A percentile compares a stretch with the other conserved stretches of the same genome.
phyloP scores from a whole-genome alignment of 495 filamentous ascomycete species.

The Articulospora tetracladia region DNA sequence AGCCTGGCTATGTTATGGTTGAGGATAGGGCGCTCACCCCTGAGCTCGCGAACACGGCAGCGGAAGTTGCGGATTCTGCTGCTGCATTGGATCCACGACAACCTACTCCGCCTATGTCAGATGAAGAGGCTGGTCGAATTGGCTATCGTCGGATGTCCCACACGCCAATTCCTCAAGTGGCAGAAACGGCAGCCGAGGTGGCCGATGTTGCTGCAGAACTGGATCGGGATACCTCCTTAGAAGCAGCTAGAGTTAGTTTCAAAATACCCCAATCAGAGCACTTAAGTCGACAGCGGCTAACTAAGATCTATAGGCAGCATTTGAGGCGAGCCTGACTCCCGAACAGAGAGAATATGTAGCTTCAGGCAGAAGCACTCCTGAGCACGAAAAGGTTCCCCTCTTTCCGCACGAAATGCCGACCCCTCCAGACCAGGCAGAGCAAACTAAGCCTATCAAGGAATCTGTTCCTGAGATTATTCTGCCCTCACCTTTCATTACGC shows the following conservation, averaged over 20 bases:
- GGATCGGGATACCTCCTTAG: constrained; percentile 17
- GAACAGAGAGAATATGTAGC: not conserved
- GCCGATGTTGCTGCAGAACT: constrained; percentile 36
- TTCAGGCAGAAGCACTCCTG: constrained; percentile 1
- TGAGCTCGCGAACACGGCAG: constrained; percentile 26
- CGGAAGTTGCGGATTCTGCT: constrained; percentile 35
- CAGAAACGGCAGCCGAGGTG: constrained; percentile 43
- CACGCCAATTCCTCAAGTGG: constrained; percentile 35
- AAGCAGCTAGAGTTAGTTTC: not conserved
- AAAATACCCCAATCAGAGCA: not conserved
- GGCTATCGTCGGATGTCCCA: constrained; percentile 28
- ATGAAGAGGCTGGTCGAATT: constrained; percentile 28
- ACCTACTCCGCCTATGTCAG: constrained; percentile 27
- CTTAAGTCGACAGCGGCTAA: not conserved
- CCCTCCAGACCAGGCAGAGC: not conserved
- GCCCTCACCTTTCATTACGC: not conserved
- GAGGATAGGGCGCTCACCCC: constrained; percentile 1
- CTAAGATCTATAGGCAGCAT: not conserved
- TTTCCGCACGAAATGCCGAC: not conserved
- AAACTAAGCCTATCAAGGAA: not conserved
- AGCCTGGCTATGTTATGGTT: not conserved
- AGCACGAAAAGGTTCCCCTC: not conserved
- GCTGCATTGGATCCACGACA: constrained; percentile 15
- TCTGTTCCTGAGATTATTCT: not conserved
- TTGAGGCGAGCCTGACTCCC: not conserved